Evolutionary conservation across 2,329 filamentous ascomycete species (phyloP), one percentile per base, ranked within the genome.

Genomic region (Phialemonium atrogriseum): DNA sequence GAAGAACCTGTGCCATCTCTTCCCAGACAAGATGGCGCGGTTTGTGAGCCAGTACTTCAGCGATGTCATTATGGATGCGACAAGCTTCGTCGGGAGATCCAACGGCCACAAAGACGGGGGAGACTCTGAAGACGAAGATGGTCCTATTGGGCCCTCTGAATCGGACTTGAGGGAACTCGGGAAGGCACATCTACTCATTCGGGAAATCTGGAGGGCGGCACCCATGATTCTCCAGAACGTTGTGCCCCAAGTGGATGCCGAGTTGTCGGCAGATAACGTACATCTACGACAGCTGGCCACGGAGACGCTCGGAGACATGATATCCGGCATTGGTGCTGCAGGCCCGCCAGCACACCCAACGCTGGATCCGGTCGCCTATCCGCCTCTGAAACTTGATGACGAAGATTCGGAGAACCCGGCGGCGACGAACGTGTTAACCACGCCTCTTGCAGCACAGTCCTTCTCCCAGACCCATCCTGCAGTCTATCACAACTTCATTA

Each of bases 1-100:
- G 14, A 94, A 93, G 58, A 84, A 84, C 3, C 80, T 98, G 26
- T 98, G 91, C 63, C 91, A 87, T 48, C 74, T 74, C 12, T 93
- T 80, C 45, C 77, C 84, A 1, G 89, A 95, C 45, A 93, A 93
- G 58, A 95, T 98, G 89, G 81, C 86, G 1, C 81, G 87, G 39
- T 86, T 93, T 44, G 81, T 96, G 34, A 89, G 86, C 44, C 87
- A 94, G 50, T 98, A 96, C 55, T 98, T 98, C 55, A 94, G 87
- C 57, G 87, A 94, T 35, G 87, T 96, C 31, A 93, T 98, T 36
- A 78, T 96, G 39, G 87, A 95, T 50, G 84, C 87, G 4, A 87
- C 79, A 22, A 74, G 65, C 10, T 68, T 74, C 27, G 64, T 63
- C 13, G 62, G 63, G 8, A 66, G 70, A 44, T 42, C 64, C 33